A percentile compares a stretch with the other conserved stretches of the same genome.
phyloP scores from a whole-genome alignment of 257 asterid genomes.

The Petrea volubilis region DNA sequence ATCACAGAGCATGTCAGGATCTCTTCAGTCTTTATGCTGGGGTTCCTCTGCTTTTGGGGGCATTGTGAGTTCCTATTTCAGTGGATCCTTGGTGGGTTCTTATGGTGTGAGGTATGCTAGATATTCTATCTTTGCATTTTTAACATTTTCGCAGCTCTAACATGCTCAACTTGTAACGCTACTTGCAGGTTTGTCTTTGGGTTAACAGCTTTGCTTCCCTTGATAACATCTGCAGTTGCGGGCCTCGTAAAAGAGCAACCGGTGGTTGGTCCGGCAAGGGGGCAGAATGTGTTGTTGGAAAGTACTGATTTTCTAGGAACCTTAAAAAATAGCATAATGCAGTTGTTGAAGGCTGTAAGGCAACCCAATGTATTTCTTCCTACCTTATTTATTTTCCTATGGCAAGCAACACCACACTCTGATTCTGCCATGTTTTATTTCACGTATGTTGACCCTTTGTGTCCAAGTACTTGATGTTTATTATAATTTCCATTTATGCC shows the following conservation, averaged over 20 bases:
- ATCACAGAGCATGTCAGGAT: slow-evolving; percentile 96
- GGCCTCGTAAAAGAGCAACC: slow-evolving; percentile 89
- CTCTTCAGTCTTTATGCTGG: slow-evolving; percentile 99
- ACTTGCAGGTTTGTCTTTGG: slow-evolving; percentile 92
- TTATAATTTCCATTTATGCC: background rate
- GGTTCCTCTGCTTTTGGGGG: slow-evolving; percentile 98
- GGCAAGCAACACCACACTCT: slow-evolving; percentile 98
- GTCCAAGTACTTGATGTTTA: slow-evolving; percentile 1
- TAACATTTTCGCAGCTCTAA: background rate
- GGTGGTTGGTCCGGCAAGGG: slow-evolving; percentile 42
- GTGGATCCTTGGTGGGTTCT: slow-evolving; percentile 94
- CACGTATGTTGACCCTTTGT: slow-evolving; percentile 59
- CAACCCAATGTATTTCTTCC: slow-evolving; percentile 87
- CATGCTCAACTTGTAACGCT: slow-evolving; percentile 15
- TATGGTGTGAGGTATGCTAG: slow-evolving; percentile 89
- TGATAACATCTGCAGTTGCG: slow-evolving; percentile 94
- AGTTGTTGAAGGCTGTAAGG: slow-evolving; percentile 76
- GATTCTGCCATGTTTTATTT: slow-evolving; percentile 98
- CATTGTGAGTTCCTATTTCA: slow-evolving; percentile 93
- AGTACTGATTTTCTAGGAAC: slow-evolving; percentile 53
- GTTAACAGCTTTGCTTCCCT: slow-evolving; percentile 87
- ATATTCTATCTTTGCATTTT: slow-evolving; percentile 12
- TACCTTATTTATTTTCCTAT: slow-evolving; percentile 83
- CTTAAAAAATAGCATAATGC: slow-evolving; percentile 52
- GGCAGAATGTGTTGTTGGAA: slow-evolving; percentile 36